A percentile compares a stretch with the other conserved stretches of the same genome.
These are phyloP conservation scores for Penicillium roqueforti DNA, from an alignment of 495 filamentous ascomycete genomes.

Conservation along the genomic window DNA sequence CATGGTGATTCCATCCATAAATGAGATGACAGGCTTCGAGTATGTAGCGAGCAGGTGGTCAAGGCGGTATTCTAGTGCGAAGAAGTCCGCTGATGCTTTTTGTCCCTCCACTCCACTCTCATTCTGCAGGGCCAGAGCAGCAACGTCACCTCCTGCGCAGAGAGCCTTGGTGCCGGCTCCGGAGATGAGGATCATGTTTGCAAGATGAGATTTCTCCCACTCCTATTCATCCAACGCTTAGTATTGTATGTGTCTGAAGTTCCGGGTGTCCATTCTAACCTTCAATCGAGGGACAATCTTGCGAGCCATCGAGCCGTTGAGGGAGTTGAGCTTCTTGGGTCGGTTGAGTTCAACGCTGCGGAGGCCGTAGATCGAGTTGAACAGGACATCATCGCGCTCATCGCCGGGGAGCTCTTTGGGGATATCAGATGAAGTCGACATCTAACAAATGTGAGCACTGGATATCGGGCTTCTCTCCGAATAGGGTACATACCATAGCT, in stretches of 20 bases:
- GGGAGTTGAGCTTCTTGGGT: conserved; percentile 80
- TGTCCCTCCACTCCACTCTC: conserved; percentile 61
- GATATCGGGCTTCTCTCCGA: neutral
- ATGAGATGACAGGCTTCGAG: conserved; percentile 84
- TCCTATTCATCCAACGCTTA: conserved; percentile 48
- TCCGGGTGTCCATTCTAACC: conserved; percentile 31
- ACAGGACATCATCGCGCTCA: conserved; percentile 86
- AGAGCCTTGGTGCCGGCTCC: conserved; percentile 80
- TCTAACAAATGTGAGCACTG: conserved; percentile 39
- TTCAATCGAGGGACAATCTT: conserved; percentile 84
- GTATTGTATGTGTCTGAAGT: neutral
- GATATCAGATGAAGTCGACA: conserved; percentile 48
- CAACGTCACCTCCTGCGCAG: conserved; percentile 91
- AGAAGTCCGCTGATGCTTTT: conserved; percentile 71
- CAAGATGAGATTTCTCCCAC: conserved; percentile 90
- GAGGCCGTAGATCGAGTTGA: conserved; percentile 80
- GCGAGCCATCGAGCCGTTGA: conserved; percentile 88
- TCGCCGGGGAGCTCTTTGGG: conserved; percentile 59
- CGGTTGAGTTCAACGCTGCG: conserved; percentile 93
- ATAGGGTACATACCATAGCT: conserved; percentile 33
- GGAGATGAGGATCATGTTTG: conserved; percentile 88
- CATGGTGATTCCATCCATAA: conserved; percentile 99
- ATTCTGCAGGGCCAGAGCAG: conserved; percentile 69
- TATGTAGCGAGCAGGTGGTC: conserved; percentile 96
- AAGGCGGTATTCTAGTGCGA: conserved; percentile 86